Percentiles rank a stretch among this genome's conserved stretches.
Conservation (phyloP, 768 basidiomycete genomes). For the Mycena metata region DNA sequence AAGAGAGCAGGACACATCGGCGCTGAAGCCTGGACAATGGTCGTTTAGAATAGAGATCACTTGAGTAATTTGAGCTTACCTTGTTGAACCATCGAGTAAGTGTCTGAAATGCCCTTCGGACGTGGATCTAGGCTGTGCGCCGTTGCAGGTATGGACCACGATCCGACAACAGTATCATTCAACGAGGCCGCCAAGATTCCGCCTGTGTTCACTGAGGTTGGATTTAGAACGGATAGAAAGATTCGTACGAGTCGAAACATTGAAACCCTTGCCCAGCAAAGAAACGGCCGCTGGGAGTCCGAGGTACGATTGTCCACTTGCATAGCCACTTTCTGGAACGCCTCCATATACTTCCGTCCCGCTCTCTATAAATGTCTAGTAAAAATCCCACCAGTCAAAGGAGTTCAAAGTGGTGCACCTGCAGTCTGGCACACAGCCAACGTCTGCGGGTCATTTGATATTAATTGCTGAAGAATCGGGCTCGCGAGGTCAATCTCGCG, state of each 20-base stretch:
- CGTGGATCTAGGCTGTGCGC: neutral
- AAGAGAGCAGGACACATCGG: conserved; percentile 16
- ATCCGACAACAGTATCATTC: conserved; percentile 1
- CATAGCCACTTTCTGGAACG: conserved; percentile 26
- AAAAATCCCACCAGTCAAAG: neutral
- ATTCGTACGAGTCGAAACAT: conserved; percentile 16
- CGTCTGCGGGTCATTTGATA: neutral
- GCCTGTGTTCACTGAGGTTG: neutral
- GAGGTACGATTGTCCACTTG: conserved; percentile 18
- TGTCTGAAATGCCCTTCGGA: neutral
- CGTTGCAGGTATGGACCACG: conserved; percentile 14
- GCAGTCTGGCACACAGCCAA: neutral
- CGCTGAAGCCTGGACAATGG: conserved; percentile 13
- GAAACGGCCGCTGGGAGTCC: conserved; percentile 26
- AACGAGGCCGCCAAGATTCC: conserved; percentile 16
- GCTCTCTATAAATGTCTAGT: neutral
- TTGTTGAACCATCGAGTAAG: conserved; percentile 18
- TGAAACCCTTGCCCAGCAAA: conserved; percentile 6
- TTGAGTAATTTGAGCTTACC: neutral
- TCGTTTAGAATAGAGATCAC: too few species aligned
- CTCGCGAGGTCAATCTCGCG: conserved; percentile 25
- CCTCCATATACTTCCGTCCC: conserved; percentile 23
- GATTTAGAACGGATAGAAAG: neutral
- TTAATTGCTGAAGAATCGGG: conserved; percentile 15
- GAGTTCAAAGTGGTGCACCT: neutral